Percentiles rank a stretch among this genome's conserved stretches.
These are phyloP conservation scores for Monosporascus sp. DNA, from an alignment of 2,329 filamentous ascomycete species.

Conservation along the genomic window DNA sequence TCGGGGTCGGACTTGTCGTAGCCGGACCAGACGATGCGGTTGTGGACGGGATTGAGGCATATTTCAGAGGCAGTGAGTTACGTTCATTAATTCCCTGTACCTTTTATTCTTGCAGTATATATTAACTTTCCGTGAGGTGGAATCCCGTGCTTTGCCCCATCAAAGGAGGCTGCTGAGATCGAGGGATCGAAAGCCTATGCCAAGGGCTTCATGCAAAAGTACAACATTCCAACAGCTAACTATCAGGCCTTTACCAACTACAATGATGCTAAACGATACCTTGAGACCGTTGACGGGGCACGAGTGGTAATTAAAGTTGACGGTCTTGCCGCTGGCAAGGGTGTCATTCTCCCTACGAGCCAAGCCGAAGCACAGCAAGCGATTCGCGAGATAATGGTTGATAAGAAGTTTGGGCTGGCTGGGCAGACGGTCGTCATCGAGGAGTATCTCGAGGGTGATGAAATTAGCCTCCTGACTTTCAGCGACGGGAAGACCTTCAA, in stretches of 20 bases:
- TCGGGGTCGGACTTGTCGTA: constrained; percentile 92
- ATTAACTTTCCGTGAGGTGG: constrained; percentile 29
- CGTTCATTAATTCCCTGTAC: too few relatives aligned
- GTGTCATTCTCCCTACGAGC: constrained; percentile 79
- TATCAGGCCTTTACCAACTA: constrained; percentile 87
- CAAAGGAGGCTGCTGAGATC: constrained; percentile 77
- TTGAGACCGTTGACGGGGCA: constrained; percentile 60
- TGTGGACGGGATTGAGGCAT: constrained; percentile 39
- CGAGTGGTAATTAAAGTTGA: constrained; percentile 90
- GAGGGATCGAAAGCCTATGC: constrained; percentile 96
- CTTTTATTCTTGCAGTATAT: too few relatives aligned
- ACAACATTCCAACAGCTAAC: constrained; percentile 83
- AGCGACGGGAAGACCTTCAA: constrained; percentile 81
- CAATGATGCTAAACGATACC: constrained; percentile 65
- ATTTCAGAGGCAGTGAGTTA: too few relatives aligned
- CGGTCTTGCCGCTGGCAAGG: constrained; percentile 90
- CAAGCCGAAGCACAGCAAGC: constrained; percentile 79
- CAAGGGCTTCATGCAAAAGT: constrained; percentile 94
- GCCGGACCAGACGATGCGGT: constrained; percentile 86
- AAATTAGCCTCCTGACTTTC: constrained; percentile 87
- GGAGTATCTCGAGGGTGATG: constrained; percentile 86
- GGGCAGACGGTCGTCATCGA: constrained; percentile 93
- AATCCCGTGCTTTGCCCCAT: constrained; percentile 82
- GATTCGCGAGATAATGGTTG: constrained; percentile 85
- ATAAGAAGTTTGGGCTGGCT: constrained; percentile 84